Evolutionary conservation across 768 basidiomycete genomes (phyloP), one percentile per base, ranked within the genome.

Genomic region (Punctularia strigosozonata): DNA sequence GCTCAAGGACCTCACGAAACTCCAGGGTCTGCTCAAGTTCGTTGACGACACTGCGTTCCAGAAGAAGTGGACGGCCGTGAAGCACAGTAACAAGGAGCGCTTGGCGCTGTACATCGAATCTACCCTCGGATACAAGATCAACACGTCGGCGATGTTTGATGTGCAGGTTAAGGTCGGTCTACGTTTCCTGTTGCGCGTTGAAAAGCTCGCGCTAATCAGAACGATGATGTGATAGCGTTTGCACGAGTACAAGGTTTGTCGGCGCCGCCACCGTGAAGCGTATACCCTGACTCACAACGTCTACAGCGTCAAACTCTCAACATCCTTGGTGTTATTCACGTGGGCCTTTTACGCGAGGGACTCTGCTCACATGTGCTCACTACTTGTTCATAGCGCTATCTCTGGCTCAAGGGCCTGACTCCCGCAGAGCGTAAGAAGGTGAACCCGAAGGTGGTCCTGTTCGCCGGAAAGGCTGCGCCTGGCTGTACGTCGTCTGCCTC

Each of bases 381-480:
- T 31, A n/a, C 8, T 5, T 8, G n/a, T 31, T 31, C 46, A 32
- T 55, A 90, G 80, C 73, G 88, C 35, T 95, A 94, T 61, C 63
- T 91, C 36, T 62, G 60, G 7, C 58, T 95, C 59, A 97, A 97
- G 65, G 68, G 58, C 23, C 76, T 94, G 77, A 66, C 69, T 2
- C 72, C 84, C 0, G 79, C 60, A 21, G 78, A 95, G 56, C 74
- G 84, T 51, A 82, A 83, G 66, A 85, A 84, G 55, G 73, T 82
- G 46, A 77, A 73, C 48, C 83, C 77, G n/a, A 74, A 78, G 38
- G 90, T 89, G 15, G 82, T 89, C n/a, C 85, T 99, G 68, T 98
- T 99, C 46, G 94, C 89, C 23, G 94, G 95, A 46, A 97, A 97
- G 58, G 91, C 94, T 38, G 94, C 94, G 0, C 94, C 94, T 26